Base-by-base conservation (phyloP, 1,139 yeast genomes). In the Yamadazyma siamensis region DNA sequence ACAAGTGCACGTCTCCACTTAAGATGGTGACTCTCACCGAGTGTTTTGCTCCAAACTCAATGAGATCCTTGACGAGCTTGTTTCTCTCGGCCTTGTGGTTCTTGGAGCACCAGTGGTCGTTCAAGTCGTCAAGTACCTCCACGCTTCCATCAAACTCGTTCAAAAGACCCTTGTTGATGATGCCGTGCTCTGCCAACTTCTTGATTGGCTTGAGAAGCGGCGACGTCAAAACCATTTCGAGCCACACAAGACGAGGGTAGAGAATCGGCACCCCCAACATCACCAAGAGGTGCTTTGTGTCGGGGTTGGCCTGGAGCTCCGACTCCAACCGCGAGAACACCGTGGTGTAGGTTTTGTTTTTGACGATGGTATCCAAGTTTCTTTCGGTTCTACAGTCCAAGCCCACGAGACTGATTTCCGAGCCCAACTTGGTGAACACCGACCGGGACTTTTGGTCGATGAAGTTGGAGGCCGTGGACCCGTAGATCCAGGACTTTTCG, bases 21-120 rank as follows among this genome's bases (percentile, higher is more conserved):
- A 89, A 64, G 38, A 89, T 80, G 5, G 97, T 87, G 33, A 89
- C 60, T 45, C 98, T 70, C 5, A 84, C 77, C 3, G 81, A 80
- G 42, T 72, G 56, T 17, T 59, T 46, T 22, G 83, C 73, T 4
- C 91, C 87, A 47, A 84, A 75, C 28, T 72, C 73, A 41, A 77
- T 75, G 29, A 86, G 61, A 32, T 65, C 61, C 31, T 65, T 64
- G 27, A 85, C 59, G 29, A 87, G 61, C 41, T 52, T 52, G 54
- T 86, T 86, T 38, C 96, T 71, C 56, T 86, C 96, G 32, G 61
- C 58, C 53, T 86, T 86, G 44, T 89, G 98, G 53, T 80, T 74
- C 37, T 71, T 71, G 5, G 96, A 83, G 56, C 96, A 88, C 97
- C 97, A 89, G 57, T 91, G 97, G 54, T 89, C 98, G 51, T 88